phyloP scores from a whole-genome alignment of 768 basidiomycete genomes.

The Infundibulicybe gibba region DNA sequence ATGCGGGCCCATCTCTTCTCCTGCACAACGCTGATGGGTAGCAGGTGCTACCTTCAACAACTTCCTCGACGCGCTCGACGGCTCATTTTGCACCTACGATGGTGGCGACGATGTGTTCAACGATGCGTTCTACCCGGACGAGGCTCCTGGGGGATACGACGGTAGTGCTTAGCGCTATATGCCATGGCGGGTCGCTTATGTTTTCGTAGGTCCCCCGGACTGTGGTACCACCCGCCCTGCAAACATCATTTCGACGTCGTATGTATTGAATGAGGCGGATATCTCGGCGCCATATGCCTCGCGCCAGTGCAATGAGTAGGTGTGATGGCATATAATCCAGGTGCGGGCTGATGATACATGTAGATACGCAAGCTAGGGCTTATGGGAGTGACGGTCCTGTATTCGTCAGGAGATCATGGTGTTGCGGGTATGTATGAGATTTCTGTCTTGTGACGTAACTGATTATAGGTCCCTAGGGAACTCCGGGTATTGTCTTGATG shows the following conservation, averaged over 20 bases:
- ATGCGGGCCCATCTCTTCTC: background rate
- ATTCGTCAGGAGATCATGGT: slow-evolving; percentile 57
- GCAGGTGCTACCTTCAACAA: slow-evolving; percentile 40
- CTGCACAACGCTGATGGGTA: background rate
- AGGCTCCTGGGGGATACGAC: slow-evolving; percentile 25
- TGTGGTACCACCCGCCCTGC: slow-evolving; percentile 35
- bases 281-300: slow-evolving; percentile 29
- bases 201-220: slow-evolving; percentile 18
- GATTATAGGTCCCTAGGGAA: too few relatives aligned
- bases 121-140: slow-evolving; percentile 30
- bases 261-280: slow-evolving; percentile 38
- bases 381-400: slow-evolving; percentile 54
- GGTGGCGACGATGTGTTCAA: slow-evolving; percentile 33
- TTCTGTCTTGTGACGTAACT: background rate
- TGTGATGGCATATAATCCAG: background rate
- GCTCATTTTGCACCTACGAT: slow-evolving; percentile 33
- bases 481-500: too few relatives aligned
- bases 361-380: slow-evolving; percentile 48
- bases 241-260: slow-evolving; percentile 38
- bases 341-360: slow-evolving; percentile 6
- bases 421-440: slow-evolving; percentile 30
- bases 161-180: slow-evolving; percentile 10
- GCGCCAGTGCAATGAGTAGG: slow-evolving; percentile 36
- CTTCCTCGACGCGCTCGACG: slow-evolving; percentile 41
- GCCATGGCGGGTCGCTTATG: background rate